Evolutionary conservation across 805 yeast genomes (phyloP).

Genomic region (Blastobotrys terrestris): DNA sequence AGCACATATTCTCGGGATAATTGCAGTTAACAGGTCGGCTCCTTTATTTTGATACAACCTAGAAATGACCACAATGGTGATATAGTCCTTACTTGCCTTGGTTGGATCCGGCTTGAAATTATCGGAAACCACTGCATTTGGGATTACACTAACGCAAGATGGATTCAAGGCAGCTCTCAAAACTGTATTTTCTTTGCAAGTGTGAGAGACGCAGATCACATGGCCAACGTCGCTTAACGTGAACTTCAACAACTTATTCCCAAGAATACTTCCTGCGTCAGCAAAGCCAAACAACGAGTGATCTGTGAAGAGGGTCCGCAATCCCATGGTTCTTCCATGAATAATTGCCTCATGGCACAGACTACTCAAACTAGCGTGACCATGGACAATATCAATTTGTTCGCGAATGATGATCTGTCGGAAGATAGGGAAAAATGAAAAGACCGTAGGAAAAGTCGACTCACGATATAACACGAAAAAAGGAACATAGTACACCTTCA

Average conservation of each 20-base stretch:
- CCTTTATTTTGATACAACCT: conserved; percentile 95
- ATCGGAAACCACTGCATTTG: conserved; percentile 88
- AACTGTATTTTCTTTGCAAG: conserved; percentile 94
- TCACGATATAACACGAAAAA: conserved; percentile 73
- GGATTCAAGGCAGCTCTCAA: conserved; percentile 82
- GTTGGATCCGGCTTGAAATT: conserved; percentile 51
- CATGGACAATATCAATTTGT: conserved; percentile 81
- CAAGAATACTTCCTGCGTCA: conserved; percentile 72
- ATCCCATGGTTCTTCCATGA: conserved; percentile 92
- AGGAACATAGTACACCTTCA: conserved; percentile 90
- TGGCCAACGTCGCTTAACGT: conserved; percentile 83
- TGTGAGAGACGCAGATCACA: conserved; percentile 93
- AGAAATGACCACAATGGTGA: conserved; percentile 86
- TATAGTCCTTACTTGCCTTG: conserved; percentile 33
- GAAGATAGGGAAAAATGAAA: conserved; percentile 77
- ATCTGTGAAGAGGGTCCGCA: conserved; percentile 88
- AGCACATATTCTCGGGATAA: conserved; percentile 77
- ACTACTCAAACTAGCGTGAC: conserved; percentile 86
- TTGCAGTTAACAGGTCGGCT: conserved; percentile 76
- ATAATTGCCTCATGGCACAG: conserved; percentile 84
- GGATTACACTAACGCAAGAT: conserved; percentile 74
- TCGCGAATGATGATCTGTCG: conserved; percentile 84
- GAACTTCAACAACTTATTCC: conserved; percentile 80
- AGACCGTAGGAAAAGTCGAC: conserved; percentile 83
- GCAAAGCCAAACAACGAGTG: conserved; percentile 95